Conservation (phyloP, 2,329 filamentous ascomycete species). For the Phialemonium atrogriseum region DNA sequence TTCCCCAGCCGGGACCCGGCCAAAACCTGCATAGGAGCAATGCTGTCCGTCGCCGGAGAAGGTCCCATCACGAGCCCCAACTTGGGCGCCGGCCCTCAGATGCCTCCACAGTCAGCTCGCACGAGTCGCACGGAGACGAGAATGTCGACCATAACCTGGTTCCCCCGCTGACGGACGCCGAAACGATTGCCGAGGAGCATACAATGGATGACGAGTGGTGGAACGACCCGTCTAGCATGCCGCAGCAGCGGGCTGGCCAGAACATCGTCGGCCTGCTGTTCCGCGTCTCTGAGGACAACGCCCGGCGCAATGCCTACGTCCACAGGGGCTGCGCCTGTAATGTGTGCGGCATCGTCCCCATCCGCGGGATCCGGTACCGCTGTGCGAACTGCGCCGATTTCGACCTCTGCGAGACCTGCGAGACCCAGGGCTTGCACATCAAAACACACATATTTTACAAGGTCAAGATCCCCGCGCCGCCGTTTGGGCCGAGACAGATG, state of each 20-base stretch:
- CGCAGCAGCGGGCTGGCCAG: constrained; percentile 53
- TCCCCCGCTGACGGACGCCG: constrained; percentile 25
- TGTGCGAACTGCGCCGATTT: constrained; percentile 96
- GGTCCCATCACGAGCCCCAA: constrained; percentile 10
- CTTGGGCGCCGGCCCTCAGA: constrained; percentile 23
- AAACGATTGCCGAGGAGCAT: constrained; percentile 23
- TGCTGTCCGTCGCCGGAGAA: constrained; percentile 46
- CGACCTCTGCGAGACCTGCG: constrained; percentile 90
- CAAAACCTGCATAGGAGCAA: constrained; percentile 56
- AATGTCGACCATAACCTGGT: constrained; percentile 20
- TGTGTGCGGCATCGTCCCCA: constrained; percentile 77
- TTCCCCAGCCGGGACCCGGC: constrained; percentile 16
- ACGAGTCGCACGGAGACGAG: constrained; percentile 35
- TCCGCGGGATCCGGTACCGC: constrained; percentile 84
- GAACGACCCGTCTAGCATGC: constrained; percentile 32
- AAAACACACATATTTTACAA: constrained; percentile 98
- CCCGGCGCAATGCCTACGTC: constrained; percentile 77
- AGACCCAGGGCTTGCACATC: constrained; percentile 66
- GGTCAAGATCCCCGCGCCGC: constrained; percentile 80
- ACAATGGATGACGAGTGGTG: constrained; percentile 40
- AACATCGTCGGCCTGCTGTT: constrained; percentile 82
- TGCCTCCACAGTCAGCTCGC: constrained; percentile 33
- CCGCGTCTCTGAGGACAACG: constrained; percentile 88
- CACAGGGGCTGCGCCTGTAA: constrained; percentile 92
- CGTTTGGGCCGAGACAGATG: constrained; percentile 71